These are phyloP conservation scores for Fabrea salina DNA, from an alignment of 169 alveolate species.

Conservation along the genomic window DNA sequence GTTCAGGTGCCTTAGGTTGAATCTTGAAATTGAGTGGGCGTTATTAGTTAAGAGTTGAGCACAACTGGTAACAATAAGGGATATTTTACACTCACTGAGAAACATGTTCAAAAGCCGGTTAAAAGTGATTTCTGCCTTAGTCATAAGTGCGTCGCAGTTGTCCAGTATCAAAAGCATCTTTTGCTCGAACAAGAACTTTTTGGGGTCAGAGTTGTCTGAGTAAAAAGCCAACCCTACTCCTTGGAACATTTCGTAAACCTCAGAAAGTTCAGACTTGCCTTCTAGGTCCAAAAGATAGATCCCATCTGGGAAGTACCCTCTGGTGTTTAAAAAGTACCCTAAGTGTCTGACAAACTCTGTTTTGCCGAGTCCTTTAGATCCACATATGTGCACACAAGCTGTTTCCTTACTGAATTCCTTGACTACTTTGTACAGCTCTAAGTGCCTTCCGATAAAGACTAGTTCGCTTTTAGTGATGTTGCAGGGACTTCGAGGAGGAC, in stretches of 20 bases:
- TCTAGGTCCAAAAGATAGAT: conserved; percentile 3
- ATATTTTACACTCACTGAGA: conserved; percentile 16
- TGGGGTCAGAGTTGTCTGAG: conserved; percentile 19
- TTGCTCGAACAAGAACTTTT: neutral
- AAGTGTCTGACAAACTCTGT: conserved; percentile 4
- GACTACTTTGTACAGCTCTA: conserved; percentile 2
- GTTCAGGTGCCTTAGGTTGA: neutral
- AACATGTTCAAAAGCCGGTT: neutral
- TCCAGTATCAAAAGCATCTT: conserved; percentile 11
- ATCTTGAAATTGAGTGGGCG: neutral
- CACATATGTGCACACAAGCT: neutral
- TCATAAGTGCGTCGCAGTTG: neutral
- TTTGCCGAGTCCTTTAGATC: conserved; percentile 21
- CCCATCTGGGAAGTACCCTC: conserved; percentile 22
- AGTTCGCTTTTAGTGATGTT: neutral
- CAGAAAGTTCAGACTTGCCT: neutral
- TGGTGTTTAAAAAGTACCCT: neutral
- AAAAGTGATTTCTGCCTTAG: neutral
- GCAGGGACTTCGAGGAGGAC: conserved; percentile 24
- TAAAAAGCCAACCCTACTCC: neutral
- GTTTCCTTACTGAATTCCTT: neutral
- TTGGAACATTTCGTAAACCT: neutral
- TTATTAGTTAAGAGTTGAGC: neutral
- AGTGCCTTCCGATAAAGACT: conserved; percentile 12
- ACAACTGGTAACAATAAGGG: neutral